Evolutionary conservation across 148 eudicot species (phyloP).

Genomic region (Mesembryanthemum crystallinum): DNA sequence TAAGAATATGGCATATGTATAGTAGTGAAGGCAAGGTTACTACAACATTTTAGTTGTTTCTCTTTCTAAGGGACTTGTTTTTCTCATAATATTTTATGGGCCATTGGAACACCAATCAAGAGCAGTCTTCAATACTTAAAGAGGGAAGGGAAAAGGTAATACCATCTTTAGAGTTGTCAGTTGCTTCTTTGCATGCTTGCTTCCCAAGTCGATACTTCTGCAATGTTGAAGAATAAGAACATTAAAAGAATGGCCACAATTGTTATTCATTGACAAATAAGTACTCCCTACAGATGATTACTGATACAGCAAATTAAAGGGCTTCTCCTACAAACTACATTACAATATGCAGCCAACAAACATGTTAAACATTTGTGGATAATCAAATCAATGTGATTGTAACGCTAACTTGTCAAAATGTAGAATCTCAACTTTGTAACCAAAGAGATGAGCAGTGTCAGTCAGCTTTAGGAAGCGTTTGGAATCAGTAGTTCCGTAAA

Average conservation of each 20-base stretch:
- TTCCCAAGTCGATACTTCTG: conserved; percentile 46
- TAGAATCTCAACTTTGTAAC: too few relatives aligned
- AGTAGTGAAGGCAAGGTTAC: not conserved
- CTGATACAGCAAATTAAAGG: not conserved
- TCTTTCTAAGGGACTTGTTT: not conserved
- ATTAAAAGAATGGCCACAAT: not conserved
- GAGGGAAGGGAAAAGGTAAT: not conserved
- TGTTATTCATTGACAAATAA: too few relatives aligned
- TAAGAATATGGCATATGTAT: too few relatives aligned
- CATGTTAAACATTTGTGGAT: too few relatives aligned
- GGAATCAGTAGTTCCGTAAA: not conserved
- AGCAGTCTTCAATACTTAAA: not conserved
- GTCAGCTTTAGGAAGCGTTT: too few relatives aligned
- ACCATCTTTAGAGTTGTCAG: conserved; percentile 43
- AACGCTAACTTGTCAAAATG: too few relatives aligned
- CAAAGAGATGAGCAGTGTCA: too few relatives aligned
- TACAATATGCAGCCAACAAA: too few relatives aligned
- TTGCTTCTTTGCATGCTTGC: conserved; percentile 36
- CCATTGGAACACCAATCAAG: not conserved
- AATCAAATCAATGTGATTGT: too few relatives aligned
- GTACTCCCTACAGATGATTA: not conserved
- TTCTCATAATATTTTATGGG: not conserved
- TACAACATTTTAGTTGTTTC: not conserved
- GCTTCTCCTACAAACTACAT: not conserved
- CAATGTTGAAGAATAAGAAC: conserved; percentile 16